phyloP scores from a whole-genome alignment of 345 rosid species.

The Physaria fendleri region DNA sequence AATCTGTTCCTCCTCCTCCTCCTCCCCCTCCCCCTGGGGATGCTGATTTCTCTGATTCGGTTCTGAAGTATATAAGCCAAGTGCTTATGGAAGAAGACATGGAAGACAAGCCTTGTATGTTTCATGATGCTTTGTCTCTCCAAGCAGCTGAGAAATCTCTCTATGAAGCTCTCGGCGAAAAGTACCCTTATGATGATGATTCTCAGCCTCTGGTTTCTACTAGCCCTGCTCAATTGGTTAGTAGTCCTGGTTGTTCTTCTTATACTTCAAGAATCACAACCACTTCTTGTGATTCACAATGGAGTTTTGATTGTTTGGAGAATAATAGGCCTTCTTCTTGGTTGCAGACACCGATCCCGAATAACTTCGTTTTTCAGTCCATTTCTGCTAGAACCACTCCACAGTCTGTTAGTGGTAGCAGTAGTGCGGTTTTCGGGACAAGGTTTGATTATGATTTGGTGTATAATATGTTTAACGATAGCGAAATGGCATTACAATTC shows the following conservation, averaged over 20 bases:
- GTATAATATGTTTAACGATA: slow-evolving; percentile 32
- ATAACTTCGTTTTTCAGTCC: slow-evolving; percentile 47
- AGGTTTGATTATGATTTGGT: slow-evolving; percentile 33
- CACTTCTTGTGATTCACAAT: slow-evolving; percentile 33
- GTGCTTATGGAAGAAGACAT: slow-evolving; percentile 77
- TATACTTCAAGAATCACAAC: slow-evolving; percentile 28
- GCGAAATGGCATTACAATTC: slow-evolving; percentile 37
- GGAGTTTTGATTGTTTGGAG: slow-evolving; percentile 40
- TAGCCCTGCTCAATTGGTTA: slow-evolving; percentile 31
- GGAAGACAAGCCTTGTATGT: slow-evolving; percentile 50
- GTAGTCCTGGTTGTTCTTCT: slow-evolving; percentile 31
- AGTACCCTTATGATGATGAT: slow-evolving; percentile 37
- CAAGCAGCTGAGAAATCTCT: slow-evolving; percentile 70
- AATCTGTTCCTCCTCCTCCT: slow-evolving; percentile 9
- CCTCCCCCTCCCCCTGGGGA: slow-evolving; percentile 32
- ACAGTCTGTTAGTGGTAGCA: slow-evolving; percentile 11
- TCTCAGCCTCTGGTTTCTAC: slow-evolving; percentile 17
- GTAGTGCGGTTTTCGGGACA: slow-evolving; percentile 27
- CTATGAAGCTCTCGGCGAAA: slow-evolving; percentile 57
- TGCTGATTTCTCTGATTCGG: slow-evolving; percentile 46
- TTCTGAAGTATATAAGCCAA: slow-evolving; percentile 55
- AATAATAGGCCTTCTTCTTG: slow-evolving; percentile 25
- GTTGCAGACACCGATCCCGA: slow-evolving; percentile 26
- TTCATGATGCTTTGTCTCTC: slow-evolving; percentile 60
- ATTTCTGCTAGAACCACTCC: slow-evolving; percentile 9